Evolutionary conservation across 2,329 filamentous ascomycete species (phyloP).

Genomic region (Botrytis fragariae): DNA sequence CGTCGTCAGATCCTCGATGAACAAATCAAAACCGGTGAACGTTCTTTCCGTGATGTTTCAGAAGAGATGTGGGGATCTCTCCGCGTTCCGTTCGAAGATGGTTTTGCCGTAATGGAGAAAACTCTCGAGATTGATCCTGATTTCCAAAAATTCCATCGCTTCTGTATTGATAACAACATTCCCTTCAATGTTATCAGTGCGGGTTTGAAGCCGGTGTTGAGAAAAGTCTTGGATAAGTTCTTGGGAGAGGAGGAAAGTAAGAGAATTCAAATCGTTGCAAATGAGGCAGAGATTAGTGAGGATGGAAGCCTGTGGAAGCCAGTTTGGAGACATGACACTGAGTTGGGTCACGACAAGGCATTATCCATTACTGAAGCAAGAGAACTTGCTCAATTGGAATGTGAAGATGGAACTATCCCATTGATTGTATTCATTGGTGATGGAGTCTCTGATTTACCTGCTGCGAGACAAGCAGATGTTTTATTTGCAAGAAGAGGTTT

Average conservation of each 20-base stretch:
- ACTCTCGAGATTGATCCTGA: constrained; percentile 61
- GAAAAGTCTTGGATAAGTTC: constrained; percentile 61
- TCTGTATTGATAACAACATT: constrained; percentile 60
- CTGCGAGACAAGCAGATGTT: constrained; percentile 64
- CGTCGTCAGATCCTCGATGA: constrained; percentile 56
- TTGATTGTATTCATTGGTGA: constrained; percentile 70
- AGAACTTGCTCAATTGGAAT: constrained; percentile 50
- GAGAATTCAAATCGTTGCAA: constrained; percentile 63
- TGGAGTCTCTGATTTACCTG: constrained; percentile 65
- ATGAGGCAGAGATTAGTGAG: constrained; percentile 58
- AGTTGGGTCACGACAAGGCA: constrained; percentile 66
- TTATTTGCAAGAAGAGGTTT: constrained; percentile 66
- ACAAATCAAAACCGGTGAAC: constrained; percentile 63
- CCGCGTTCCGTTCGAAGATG: constrained; percentile 64
- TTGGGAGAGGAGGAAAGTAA: constrained; percentile 50
- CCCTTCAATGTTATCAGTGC: constrained; percentile 70
- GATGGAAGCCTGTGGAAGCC: constrained; percentile 63
- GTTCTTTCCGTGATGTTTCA: constrained; percentile 67
- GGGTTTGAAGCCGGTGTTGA: constrained; percentile 62
- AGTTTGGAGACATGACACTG: constrained; percentile 64
- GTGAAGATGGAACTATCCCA: constrained; percentile 60
- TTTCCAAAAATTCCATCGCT: constrained; percentile 63
- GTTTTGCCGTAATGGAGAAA: constrained; percentile 62
- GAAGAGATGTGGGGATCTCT: constrained; percentile 71
- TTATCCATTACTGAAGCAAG: constrained; percentile 61